These are phyloP conservation scores for Phytopythium montanum DNA, from an alignment of 352 stramenopile genomes.

Conservation along the genomic window DNA sequence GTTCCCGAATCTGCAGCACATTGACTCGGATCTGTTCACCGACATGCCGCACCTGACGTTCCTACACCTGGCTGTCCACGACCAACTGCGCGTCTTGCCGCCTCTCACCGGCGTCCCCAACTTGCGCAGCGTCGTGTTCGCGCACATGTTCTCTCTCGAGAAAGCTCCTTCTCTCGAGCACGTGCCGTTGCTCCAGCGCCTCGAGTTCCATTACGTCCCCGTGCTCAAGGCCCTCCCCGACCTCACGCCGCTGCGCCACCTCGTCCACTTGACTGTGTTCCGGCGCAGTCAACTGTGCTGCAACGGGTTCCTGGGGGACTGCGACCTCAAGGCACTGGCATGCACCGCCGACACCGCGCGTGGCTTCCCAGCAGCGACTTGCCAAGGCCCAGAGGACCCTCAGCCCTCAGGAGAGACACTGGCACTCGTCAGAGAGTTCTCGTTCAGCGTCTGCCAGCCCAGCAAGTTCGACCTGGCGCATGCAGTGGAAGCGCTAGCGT, in stretches of 20 bases:
- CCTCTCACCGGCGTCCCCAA: conserved; percentile 23
- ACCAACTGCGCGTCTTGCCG: conserved; percentile 15
- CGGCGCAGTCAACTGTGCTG: conserved; percentile 22
- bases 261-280: conserved; percentile 17
- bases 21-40: conserved; percentile 25
- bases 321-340: conserved; percentile 12
- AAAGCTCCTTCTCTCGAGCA: conserved; percentile 20
- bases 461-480: conserved; percentile 10
- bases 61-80: conserved; percentile 27
- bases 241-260: conserved; percentile 10
- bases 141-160: conserved; percentile 10
- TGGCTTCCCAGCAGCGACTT: conserved; percentile 5
- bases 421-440: conserved; percentile 12
- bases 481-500: conserved; percentile 1
- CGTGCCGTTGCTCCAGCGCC: conserved; percentile 15
- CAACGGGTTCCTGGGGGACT: conserved; percentile 26
- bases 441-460: conserved; percentile 8
- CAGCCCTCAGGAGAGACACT: background rate
- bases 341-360: background rate
- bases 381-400: background rate
- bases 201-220: conserved; percentile 18
- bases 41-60: conserved; percentile 29
- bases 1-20: conserved; percentile 12
- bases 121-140: conserved; percentile 32
- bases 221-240: conserved; percentile 21